Base-by-base conservation (phyloP, 495 filamentous ascomycete genomes). In the Echria macrotheca region DNA sequence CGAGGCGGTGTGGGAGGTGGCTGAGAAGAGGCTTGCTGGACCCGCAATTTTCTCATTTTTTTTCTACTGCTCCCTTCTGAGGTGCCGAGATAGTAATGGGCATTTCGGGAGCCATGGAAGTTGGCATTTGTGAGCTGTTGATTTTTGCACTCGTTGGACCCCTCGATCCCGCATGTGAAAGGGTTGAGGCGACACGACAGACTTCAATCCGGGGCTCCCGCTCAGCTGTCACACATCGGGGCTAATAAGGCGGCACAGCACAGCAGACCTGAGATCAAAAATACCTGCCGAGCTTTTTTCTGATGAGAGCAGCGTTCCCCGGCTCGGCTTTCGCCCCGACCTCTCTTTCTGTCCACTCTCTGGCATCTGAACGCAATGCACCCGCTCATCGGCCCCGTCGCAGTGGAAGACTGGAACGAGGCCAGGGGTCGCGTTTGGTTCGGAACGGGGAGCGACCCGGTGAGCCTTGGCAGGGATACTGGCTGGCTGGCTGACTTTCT, bases 1-100 rank as follows among this genome's bases (percentile, higher is more conserved):
- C 28, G 28, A 31, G 57, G 61, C 59, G 57, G 62, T 65, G 62
- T 60, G 53, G 52, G 47, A 36, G 50, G 60, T 61, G 62, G 62
- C 62, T 65, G 55, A 63, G 60, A 41, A 28, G 42, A 36, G 44
- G 24, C 36, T 33, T 40, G 44, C 42, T 12, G 25, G 26, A 51
- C n/a, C n/a, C n/a, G n/a, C n/a, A n/a, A n/a, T n/a, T n/a, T 25
- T 46, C 49, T 47, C 46, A 43, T 41, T 42, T 54, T 32, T 49
- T 21, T 36, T 47, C 17, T 44, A n/a, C n/a, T n/a, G n/a, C n/a
- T n/a, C n/a, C n/a, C n/a, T n/a, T n/a, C n/a, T n/a, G n/a, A n/a
- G n/a, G n/a, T n/a, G n/a, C n/a, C n/a, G n/a, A n/a, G n/a, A n/a
- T n/a, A n/a, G n/a, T n/a, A n/a, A n/a, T n/a, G n/a, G n/a, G n/a